These are phyloP conservation scores for Schwanniomyces occidentalis DNA, from an alignment of 805 yeast genomes.

Conservation along the genomic window DNA sequence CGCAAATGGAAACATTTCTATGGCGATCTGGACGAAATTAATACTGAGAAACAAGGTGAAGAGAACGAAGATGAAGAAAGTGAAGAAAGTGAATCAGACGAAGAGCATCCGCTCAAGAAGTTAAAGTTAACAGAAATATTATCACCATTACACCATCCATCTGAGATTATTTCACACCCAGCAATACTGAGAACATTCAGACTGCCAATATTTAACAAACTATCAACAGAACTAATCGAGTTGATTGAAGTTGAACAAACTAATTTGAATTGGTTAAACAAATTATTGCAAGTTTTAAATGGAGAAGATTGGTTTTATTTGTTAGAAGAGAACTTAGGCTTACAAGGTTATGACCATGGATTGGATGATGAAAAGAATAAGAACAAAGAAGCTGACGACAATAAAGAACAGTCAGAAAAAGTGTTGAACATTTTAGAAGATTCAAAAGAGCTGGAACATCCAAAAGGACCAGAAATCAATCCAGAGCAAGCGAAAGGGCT, in stretches of 20 bases:
- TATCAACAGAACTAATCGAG: conserved; percentile 75
- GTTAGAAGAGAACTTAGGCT: conserved; percentile 60
- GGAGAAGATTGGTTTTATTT: conserved; percentile 83
- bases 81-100: conserved; percentile 15
- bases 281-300: conserved; percentile 72
- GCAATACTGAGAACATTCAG: conserved; percentile 68
- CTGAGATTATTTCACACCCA: conserved; percentile 73
- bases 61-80: conserved; percentile 8
- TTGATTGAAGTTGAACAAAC: conserved; percentile 80
- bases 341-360: conserved; percentile 72
- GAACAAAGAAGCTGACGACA: conserved; percentile 7
- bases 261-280: conserved; percentile 68
- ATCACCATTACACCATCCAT: conserved; percentile 77
- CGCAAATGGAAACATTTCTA: conserved; percentile 37
- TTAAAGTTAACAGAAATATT: conserved; percentile 49
- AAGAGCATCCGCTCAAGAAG: conserved; percentile 30
- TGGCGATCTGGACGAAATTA: conserved; percentile 13
- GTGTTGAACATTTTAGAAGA: conserved; percentile 5
- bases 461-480: too few species aligned
- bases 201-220: conserved; percentile 45
- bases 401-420: neutral
- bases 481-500: too few species aligned
- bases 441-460: conserved; percentile 8
- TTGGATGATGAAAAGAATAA: conserved; percentile 28
- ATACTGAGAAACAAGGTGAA: conserved; percentile 21